phyloP scores from a whole-genome alignment of 2,329 filamentous ascomycete species.

The Colletotrichum falcatum region DNA sequence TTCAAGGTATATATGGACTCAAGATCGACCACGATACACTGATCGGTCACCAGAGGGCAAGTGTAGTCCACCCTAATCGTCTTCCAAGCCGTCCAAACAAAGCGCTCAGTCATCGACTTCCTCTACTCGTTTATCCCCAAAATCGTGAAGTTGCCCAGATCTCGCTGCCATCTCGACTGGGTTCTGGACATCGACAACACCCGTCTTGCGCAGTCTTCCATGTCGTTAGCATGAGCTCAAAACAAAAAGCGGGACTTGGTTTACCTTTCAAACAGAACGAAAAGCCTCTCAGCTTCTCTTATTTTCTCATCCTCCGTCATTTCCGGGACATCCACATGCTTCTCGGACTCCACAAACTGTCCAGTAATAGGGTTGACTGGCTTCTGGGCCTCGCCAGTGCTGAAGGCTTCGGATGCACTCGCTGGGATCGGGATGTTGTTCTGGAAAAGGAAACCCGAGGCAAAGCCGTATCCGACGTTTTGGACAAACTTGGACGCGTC shows the following conservation, averaged over 20 bases:
- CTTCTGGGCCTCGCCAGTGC: constrained; percentile 49
- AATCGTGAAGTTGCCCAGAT: constrained; percentile 77
- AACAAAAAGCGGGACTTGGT: constrained; percentile 33
- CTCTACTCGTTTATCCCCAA: constrained; percentile 66
- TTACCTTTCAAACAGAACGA: constrained; percentile 89
- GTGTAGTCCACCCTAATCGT: too few relatives aligned
- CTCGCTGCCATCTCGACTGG: constrained; percentile 78
- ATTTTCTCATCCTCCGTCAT: constrained; percentile 96
- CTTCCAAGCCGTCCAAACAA: not conserved
- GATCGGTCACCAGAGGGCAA: not conserved
- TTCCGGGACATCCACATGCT: constrained; percentile 67
- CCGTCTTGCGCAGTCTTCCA: constrained; percentile 74
- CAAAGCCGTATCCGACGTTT: constrained; percentile 95
- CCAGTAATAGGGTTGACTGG: constrained; percentile 88
- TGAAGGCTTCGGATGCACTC: constrained; percentile 67
- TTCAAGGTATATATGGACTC: not conserved
- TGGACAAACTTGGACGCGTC: constrained; percentile 84
- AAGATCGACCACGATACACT: not conserved
- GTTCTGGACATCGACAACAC: constrained; percentile 82
- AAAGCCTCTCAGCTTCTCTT: constrained; percentile 87
- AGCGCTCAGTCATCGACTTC: constrained; percentile 54
- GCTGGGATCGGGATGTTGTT: constrained; percentile 84
- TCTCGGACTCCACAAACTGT: constrained; percentile 79
- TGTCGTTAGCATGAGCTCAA: constrained; percentile 21
- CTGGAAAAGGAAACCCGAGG: constrained; percentile 88